Base-by-base conservation (phyloP, 2,329 filamentous ascomycete species). In the Sordariomycetes sp. region DNA sequence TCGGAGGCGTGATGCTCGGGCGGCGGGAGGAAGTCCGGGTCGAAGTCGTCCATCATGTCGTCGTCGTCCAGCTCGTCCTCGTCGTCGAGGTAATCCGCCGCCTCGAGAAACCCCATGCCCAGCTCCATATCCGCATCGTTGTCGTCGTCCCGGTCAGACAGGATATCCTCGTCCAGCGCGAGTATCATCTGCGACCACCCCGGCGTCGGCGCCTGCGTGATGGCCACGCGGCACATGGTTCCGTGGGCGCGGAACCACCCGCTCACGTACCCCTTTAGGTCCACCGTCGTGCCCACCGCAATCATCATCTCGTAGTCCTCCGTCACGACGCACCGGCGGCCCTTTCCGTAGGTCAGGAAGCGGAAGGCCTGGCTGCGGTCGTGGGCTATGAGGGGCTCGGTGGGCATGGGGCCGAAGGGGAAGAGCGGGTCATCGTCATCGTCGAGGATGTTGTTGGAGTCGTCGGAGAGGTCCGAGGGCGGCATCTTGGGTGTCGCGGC, bases 341-440 rank as follows among this genome's bases (percentile, higher is more conserved):
- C 55, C 51, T 57, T 57, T 34, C 55, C 55, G 36, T 57, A 57
- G 22, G 32, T 45, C 25, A 53, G 51, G 51, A 53, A 57, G 32
- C 55, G 55, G 55, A 57, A 53, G n/a, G 55, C 55, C 32, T 57
- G 55, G 35, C 22, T 34, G 10, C 55, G 35, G 52, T 57, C 51
- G 35, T 53, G 42, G 34, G 55, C 55, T 34, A 57, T 32, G 51
- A 57, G 32, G 22, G 55, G 55, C 32, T 57, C 55, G 34, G 55
- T 57, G 20, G 55, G 55, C 20, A 57, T 51, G 12, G 20, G 50
- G 22, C 50, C 50, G 45, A 57, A 57, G 48, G 50, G 51, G 51
- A 45, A 36, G 15, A 53, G 50, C 35, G 51, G 36, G 50, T 45
- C 48, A 24, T 53, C 32, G 24, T 53, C 12, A 6, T 53, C 51